Percentiles rank a stretch among this genome's conserved stretches.
These are phyloP conservation scores for Mycena haematopus DNA, from an alignment of 768 basidiomycete species.

Conservation along the genomic window DNA sequence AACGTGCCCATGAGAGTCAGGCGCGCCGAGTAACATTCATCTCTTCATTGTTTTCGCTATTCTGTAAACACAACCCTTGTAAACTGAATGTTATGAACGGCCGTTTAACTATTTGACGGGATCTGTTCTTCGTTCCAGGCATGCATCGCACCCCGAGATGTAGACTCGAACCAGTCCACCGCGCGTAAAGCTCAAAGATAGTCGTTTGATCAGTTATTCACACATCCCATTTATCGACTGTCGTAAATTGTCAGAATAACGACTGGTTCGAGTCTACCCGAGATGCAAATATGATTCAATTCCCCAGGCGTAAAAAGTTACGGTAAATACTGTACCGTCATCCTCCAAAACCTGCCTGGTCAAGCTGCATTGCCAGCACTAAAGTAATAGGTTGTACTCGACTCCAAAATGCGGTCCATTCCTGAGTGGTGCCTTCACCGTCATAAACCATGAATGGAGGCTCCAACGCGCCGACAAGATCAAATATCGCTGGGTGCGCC, in stretches of 20 bases:
- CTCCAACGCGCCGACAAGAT: conserved; percentile 19
- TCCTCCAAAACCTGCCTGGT: conserved; percentile 19
- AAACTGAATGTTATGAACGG: not conserved
- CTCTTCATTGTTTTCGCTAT: no score
- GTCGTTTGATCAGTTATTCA: no score
- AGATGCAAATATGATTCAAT: no score
- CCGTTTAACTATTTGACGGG: not conserved
- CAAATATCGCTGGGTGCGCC: conserved; percentile 4
- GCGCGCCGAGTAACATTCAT: conserved; percentile 10
- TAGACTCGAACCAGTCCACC: no score
- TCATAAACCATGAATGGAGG: not conserved
- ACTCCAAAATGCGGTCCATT: conserved; percentile 23
- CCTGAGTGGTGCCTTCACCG: not conserved
- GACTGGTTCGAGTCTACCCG: no score
- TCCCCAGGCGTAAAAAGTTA: no score
- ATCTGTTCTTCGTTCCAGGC: no score
- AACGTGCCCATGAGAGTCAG: conserved; percentile 19
- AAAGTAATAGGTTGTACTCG: conserved; percentile 20
- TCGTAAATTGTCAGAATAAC: no score
- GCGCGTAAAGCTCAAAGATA: no score
- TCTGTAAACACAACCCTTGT: not conserved
- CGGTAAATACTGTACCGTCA: no score
- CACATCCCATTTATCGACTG: no score
- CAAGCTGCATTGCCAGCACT: conserved; percentile 13
- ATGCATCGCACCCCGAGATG: no score